Evolutionary conservation across 2,329 filamentous ascomycete species (phyloP).

Genomic region (Aspergillus fructus): DNA sequence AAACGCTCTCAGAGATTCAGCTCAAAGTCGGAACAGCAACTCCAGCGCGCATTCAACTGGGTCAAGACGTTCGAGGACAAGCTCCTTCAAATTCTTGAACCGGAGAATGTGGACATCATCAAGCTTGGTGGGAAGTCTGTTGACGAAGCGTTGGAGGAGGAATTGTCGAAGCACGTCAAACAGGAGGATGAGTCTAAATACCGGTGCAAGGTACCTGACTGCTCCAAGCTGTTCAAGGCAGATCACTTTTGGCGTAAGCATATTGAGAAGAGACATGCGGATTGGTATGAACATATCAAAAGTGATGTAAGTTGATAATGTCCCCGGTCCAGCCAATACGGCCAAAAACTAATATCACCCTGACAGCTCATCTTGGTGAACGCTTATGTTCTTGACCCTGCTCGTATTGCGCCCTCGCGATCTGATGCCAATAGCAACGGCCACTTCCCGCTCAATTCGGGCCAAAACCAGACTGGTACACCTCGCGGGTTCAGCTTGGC

Average conservation of each 20-base stretch:
- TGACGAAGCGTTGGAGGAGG: constrained; percentile 83
- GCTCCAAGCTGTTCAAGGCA: constrained; percentile 95
- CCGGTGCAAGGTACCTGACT: constrained; percentile 94
- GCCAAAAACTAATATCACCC: constrained; percentile 32
- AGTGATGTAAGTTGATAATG: constrained; percentile 67
- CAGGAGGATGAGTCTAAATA: constrained; percentile 98
- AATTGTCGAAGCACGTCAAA: constrained; percentile 84
- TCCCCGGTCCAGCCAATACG: background rate
- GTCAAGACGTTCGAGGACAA: constrained; percentile 99
- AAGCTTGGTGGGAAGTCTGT: constrained; percentile 87
- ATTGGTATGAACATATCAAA: constrained; percentile 79
- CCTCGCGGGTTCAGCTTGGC: constrained; percentile 88
- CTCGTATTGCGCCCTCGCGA: constrained; percentile 88
- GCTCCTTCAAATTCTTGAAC: constrained; percentile 86
- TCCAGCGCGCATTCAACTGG: constrained; percentile 96
- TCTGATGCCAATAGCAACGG: constrained; percentile 95
- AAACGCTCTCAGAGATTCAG: constrained; percentile 70
- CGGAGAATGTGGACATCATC: constrained; percentile 78
- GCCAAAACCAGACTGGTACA: constrained; percentile 75
- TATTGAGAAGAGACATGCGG: constrained; percentile 88
- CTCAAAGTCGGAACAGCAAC: constrained; percentile 82
- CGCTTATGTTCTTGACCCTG: constrained; percentile 87
- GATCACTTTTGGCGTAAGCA: constrained; percentile 98
- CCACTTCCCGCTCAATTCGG: constrained; percentile 81
- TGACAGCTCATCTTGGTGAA: constrained; percentile 83